phyloP scores from a whole-genome alignment of 257 asterid species.

The Echium plantagineum region DNA sequence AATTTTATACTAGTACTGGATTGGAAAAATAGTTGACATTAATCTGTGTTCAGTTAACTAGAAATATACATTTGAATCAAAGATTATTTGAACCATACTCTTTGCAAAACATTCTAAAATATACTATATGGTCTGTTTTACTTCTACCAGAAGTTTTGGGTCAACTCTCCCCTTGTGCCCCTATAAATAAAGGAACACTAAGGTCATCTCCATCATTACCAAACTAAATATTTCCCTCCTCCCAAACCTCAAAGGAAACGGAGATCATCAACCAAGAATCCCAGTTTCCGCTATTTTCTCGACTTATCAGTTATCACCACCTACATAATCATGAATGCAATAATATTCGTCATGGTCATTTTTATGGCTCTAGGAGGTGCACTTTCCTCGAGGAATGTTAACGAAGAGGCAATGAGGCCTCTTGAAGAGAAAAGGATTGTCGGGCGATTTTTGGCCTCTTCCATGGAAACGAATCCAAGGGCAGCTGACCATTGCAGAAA shows the following conservation, averaged over 20 bases:
- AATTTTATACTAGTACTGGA: too few species aligned
- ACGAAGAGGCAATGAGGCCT: background rate
- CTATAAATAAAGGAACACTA: background rate
- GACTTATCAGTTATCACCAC: constrained; percentile 1
- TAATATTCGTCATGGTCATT: constrained; percentile 15
- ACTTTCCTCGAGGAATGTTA: constrained; percentile 1
- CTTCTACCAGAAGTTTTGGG: constrained; percentile 1
- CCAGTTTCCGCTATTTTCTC: background rate
- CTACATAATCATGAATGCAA: constrained; percentile 16
- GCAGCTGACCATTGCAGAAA: constrained; percentile 51
- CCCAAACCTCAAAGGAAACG: background rate
- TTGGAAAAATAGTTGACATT: background rate
- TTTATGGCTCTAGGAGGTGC: constrained; percentile 12
- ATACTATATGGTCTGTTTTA: background rate
- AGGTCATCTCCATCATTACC: background rate
- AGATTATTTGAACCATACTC: background rate
- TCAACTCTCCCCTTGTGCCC: constrained; percentile 7
- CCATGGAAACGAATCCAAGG: constrained; percentile 33
- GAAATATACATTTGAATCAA: background rate
- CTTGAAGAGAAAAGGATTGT: constrained; percentile 4
- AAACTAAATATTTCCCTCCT: background rate
- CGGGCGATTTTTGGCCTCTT: constrained; percentile 40
- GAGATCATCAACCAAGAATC: background rate
- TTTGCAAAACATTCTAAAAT: background rate
- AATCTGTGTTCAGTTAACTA: background rate